A percentile compares a stretch with the other conserved stretches of the same genome.
phyloP scores from a whole-genome alignment of 768 basidiomycete species.

The Mycena polygramma region DNA sequence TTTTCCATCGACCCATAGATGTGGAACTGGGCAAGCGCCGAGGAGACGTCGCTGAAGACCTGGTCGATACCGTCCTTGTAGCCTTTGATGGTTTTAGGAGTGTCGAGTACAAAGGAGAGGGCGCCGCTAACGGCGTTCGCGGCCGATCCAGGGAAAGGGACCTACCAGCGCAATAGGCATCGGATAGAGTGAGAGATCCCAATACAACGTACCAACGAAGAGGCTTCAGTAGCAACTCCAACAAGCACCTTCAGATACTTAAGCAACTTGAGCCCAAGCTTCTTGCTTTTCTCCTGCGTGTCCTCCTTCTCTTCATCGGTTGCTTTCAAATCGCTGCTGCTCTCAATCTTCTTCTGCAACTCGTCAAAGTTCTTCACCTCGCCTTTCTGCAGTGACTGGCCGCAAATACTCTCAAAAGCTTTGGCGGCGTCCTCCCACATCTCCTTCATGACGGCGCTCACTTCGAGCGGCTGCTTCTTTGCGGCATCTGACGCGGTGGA shows the following conservation, averaged over 20 bases:
- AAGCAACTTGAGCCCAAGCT: background rate
- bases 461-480: background rate
- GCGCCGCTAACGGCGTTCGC: background rate
- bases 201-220: slow-evolving; percentile 1
- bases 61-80: background rate
- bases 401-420: background rate
- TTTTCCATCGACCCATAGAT: slow-evolving; percentile 6
- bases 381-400: slow-evolving; percentile 5
- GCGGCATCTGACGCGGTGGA: no score
- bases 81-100: background rate
- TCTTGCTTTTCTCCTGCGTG: background rate
- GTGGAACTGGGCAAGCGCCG: slow-evolving; percentile 9
- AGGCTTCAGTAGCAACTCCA: background rate
- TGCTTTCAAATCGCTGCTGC: background rate
- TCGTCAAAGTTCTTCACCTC: slow-evolving; percentile 8
- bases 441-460: background rate
- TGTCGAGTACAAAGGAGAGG: slow-evolving; percentile 1
- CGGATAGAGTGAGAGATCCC: no score
- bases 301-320: background rate
- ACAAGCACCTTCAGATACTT: slow-evolving; percentile 8
- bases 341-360: slow-evolving; percentile 7
- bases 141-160: slow-evolving; percentile 1
- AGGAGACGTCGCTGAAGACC: slow-evolving; percentile 3
- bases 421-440: slow-evolving; percentile 1
- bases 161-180: background rate